A percentile compares a stretch with the other conserved stretches of the same genome.
Conservation (phyloP, 805 yeast genomes). For the Yarrowia sp. region DNA sequence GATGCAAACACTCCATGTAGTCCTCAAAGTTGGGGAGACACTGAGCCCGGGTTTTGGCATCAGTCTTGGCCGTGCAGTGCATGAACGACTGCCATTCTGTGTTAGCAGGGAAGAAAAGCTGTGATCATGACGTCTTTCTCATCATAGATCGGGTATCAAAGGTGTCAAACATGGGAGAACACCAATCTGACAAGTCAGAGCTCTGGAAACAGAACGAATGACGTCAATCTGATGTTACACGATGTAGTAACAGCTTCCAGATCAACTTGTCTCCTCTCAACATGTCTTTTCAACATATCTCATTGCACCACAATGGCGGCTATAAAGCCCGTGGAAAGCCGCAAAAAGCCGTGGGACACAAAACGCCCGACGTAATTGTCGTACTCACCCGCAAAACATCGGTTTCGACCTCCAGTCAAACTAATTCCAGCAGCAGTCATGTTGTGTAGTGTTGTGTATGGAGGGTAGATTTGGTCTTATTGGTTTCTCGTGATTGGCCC, state of each 20-base stretch:
- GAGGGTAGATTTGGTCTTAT: conserved; percentile 24
- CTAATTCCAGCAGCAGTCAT: conserved; percentile 54
- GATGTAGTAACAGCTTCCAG: not conserved
- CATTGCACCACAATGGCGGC: too few species aligned
- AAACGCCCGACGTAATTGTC: conserved; percentile 13
- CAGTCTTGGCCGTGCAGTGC: conserved; percentile 55
- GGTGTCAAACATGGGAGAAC: too few species aligned
- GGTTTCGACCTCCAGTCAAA: conserved; percentile 55
- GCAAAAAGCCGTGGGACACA: not conserved
- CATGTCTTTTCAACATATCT: too few species aligned
- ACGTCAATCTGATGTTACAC: not conserved
- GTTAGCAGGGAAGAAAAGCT: conserved; percentile 6
- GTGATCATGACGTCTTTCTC: too few species aligned
- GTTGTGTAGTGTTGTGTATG: conserved; percentile 32
- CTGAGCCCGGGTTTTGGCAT: conserved; percentile 46
- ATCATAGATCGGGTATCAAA: too few species aligned
- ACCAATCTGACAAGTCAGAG: not conserved
- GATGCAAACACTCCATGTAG: conserved; percentile 60
- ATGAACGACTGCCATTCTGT: conserved; percentile 56
- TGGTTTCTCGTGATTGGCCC: conserved; percentile 38
- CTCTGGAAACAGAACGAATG: not conserved
- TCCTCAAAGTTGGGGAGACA: conserved; percentile 57
- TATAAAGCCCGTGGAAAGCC: not conserved
- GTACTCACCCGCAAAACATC: conserved; percentile 56
- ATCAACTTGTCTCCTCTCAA: not conserved